A percentile compares a stretch with the other conserved stretches of the same genome.
Evolutionary conservation across 352 stramenopile species (phyloP).

Genomic region (Phytopythium delawarense): DNA sequence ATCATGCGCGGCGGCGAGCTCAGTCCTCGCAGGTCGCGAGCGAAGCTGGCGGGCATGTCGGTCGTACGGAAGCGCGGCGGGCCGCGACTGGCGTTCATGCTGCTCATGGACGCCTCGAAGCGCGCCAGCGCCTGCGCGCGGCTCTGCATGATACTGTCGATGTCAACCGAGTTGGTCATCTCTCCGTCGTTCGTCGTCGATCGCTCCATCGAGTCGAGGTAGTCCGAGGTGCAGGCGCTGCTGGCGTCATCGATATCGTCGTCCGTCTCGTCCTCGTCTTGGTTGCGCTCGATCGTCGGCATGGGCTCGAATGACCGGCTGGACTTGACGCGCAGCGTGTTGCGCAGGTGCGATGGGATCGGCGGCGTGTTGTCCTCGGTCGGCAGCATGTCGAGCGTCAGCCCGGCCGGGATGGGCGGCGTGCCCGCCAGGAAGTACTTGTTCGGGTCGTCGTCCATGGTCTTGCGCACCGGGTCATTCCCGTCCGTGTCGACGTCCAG

Average conservation of each 20-base stretch:
- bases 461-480: slow-evolving; percentile 34
- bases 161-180: slow-evolving; percentile 25
- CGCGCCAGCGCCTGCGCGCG: slow-evolving; percentile 22
- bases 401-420: slow-evolving; percentile 40
- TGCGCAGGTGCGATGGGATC: slow-evolving; percentile 27
- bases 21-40: slow-evolving; percentile 43
- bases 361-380: slow-evolving; percentile 32
- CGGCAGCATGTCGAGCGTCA: slow-evolving; percentile 45
- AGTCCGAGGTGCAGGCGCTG: slow-evolving; percentile 24
- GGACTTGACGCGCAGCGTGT: slow-evolving; percentile 22
- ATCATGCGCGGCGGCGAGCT: slow-evolving; percentile 49
- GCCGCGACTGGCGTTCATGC: slow-evolving; percentile 12
- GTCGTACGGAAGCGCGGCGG: slow-evolving; percentile 29
- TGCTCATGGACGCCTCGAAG: slow-evolving; percentile 39
- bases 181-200: slow-evolving; percentile 6
- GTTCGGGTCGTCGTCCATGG: slow-evolving; percentile 31
- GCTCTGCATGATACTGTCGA: slow-evolving; percentile 31
- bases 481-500: slow-evolving; percentile 47
- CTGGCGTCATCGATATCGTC: slow-evolving; percentile 27
- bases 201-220: slow-evolving; percentile 13
- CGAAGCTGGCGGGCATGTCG: slow-evolving; percentile 17
- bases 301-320: slow-evolving; percentile 10
- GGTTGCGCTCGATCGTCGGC: slow-evolving; percentile 16
- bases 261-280: slow-evolving; percentile 22
- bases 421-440: slow-evolving; percentile 35